A percentile compares a stretch with the other conserved stretches of the same genome.
These are phyloP conservation scores for Hysterangium stoloniferum DNA, from an alignment of 768 basidiomycete species.

Conservation along the genomic window DNA sequence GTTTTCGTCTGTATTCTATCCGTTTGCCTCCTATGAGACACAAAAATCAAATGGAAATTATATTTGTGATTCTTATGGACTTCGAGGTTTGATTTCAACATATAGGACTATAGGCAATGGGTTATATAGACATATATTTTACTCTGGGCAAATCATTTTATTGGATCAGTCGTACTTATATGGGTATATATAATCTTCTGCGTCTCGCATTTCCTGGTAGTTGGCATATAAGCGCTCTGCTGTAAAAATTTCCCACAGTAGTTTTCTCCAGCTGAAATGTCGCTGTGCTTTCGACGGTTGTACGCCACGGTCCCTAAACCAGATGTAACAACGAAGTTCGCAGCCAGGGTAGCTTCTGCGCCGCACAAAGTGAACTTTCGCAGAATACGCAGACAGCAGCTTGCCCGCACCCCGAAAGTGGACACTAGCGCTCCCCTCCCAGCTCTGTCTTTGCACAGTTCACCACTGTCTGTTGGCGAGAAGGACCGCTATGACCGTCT, in stretches of 20 bases:
- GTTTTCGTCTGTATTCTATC: background rate
- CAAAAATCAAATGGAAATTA: background rate
- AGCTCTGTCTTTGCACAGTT: constrained; percentile 40
- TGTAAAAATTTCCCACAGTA: background rate
- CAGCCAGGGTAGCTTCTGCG: constrained; percentile 59
- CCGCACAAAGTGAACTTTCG: constrained; percentile 69
- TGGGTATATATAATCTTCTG: background rate
- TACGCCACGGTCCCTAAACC: constrained; percentile 26
- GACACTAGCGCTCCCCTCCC: constrained; percentile 24
- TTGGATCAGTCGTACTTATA: background rate
- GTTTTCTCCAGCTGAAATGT: constrained; percentile 1
- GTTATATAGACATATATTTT: background rate
- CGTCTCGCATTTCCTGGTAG: no score
- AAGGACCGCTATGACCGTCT: constrained; percentile 52
- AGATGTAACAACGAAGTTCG: constrained; percentile 30
- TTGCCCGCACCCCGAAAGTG: constrained; percentile 15
- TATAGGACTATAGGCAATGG: background rate
- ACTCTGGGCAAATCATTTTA: background rate
- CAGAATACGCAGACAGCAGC: constrained; percentile 38
- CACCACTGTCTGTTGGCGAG: constrained; percentile 62
- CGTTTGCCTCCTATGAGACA: background rate
- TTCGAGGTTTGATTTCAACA: background rate
- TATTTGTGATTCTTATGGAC: background rate
- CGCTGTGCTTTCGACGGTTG: constrained; percentile 28
- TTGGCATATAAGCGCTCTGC: no score